Evolutionary conservation across 1,284 basidiomycete species (phyloP).

Genomic region (Ceratobasidium sp.): DNA sequence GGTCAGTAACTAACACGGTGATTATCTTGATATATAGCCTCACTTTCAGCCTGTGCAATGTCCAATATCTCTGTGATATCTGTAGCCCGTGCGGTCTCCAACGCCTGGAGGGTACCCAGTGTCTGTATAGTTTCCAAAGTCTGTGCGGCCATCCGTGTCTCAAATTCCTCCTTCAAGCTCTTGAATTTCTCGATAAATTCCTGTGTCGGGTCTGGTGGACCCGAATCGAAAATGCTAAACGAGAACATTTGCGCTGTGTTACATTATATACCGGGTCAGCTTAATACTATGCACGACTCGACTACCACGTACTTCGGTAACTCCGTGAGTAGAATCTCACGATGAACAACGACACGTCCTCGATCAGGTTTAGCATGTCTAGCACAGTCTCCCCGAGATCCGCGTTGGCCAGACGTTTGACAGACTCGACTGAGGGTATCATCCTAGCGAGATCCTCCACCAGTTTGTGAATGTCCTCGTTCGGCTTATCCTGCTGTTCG

Average conservation of each 20-base stretch:
- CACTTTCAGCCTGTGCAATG: no score
- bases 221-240: background rate
- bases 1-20: no score
- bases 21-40: no score
- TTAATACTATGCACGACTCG: no score
- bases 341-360: constrained; percentile 13
- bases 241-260: background rate
- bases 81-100: no score
- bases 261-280: no score
- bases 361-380: constrained; percentile 9
- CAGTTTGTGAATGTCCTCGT: background rate
- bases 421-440: background rate
- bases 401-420: background rate
- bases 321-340: no score
- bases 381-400: background rate
- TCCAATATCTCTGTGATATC: no score
- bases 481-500: background rate
- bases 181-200: constrained; percentile 5
- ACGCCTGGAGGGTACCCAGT: no score
- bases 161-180: background rate
- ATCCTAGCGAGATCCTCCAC: background rate
- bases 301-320: background rate
- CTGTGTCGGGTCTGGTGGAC: background rate
- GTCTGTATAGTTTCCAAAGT: no score
- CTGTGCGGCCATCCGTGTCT: background rate